These are phyloP conservation scores for Porcisia hertigi DNA, from an alignment of 208 protist species.

Conservation along the genomic window DNA sequence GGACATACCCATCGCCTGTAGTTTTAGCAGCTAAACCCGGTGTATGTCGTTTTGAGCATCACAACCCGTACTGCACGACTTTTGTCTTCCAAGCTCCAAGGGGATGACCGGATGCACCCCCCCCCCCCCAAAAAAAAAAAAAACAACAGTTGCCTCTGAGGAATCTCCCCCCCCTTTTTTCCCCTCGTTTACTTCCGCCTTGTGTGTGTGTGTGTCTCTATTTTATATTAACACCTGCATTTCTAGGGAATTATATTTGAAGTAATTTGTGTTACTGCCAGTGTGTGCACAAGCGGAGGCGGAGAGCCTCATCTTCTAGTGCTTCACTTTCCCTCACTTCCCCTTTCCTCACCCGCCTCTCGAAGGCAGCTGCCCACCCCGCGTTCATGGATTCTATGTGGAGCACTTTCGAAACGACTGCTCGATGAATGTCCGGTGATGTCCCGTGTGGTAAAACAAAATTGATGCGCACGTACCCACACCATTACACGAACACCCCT, in stretches of 20 bases:
- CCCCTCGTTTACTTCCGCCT: no score
- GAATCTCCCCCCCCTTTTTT: background rate
- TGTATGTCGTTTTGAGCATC: background rate
- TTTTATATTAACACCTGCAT: background rate
- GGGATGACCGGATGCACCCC: background rate
- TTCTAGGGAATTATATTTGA: background rate
- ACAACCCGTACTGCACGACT: background rate
- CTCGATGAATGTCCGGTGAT: background rate
- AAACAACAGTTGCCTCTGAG: background rate
- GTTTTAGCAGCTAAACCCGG: background rate
- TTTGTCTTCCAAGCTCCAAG: background rate
- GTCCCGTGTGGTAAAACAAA: background rate
- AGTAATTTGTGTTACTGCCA: background rate
- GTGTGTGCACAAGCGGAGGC: background rate
- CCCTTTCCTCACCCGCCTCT: background rate
- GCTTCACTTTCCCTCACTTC: background rate
- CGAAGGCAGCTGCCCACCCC: no score
- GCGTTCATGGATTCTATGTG: background rate
- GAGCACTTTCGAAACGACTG: background rate
- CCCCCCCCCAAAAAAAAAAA: no score
- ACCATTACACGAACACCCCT: background rate
- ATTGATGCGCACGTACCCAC: background rate
- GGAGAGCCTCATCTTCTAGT: background rate
- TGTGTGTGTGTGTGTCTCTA: background rate
- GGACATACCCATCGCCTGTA: background rate